A percentile compares a stretch with the other conserved stretches of the same genome.
These are phyloP conservation scores for Zalaria obscura DNA, from an alignment of 2,329 filamentous ascomycete species.

Conservation along the genomic window DNA sequence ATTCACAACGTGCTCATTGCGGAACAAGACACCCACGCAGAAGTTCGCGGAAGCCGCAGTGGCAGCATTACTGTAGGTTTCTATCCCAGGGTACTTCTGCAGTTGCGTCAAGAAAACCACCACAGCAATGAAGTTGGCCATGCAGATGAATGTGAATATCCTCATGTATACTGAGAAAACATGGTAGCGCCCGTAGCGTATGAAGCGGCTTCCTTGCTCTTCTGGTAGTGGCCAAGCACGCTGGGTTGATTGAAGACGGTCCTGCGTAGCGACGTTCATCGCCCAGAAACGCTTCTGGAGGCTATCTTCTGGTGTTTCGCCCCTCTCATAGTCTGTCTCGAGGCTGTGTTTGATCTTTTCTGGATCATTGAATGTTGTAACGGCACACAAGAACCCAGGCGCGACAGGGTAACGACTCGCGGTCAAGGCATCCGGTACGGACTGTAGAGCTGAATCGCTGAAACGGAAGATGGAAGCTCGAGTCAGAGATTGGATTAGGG, in stretches of 20 bases:
- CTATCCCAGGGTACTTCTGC: slow-evolving; percentile 3
- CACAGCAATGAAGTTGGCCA: slow-evolving; percentile 14
- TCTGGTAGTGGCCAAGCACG: slow-evolving; percentile 10
- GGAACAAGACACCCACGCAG: slow-evolving; percentile 18
- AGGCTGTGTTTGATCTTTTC: background rate
- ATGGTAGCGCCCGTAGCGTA: slow-evolving; percentile 14
- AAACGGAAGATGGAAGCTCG: background rate
- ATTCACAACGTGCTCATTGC: slow-evolving; percentile 27
- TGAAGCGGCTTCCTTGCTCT: slow-evolving; percentile 7
- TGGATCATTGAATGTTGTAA: background rate
- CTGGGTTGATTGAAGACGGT: slow-evolving; percentile 9
- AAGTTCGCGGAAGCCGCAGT: slow-evolving; percentile 21
- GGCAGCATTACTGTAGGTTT: slow-evolving; percentile 13
- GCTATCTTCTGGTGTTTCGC: background rate
- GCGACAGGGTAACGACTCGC: background rate
- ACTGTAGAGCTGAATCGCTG: background rate
- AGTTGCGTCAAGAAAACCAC: slow-evolving; percentile 7
- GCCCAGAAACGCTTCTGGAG: background rate
- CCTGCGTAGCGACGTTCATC: slow-evolving; percentile 10
- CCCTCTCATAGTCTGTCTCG: background rate
- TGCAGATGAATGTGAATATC: slow-evolving; percentile 14
- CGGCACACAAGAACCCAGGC: background rate
- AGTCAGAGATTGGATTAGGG: too few relatives aligned
- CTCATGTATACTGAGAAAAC: slow-evolving; percentile 16
- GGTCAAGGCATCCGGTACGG: background rate